Base-by-base conservation (phyloP, 768 basidiomycete species). In the Lactarius vividus region DNA sequence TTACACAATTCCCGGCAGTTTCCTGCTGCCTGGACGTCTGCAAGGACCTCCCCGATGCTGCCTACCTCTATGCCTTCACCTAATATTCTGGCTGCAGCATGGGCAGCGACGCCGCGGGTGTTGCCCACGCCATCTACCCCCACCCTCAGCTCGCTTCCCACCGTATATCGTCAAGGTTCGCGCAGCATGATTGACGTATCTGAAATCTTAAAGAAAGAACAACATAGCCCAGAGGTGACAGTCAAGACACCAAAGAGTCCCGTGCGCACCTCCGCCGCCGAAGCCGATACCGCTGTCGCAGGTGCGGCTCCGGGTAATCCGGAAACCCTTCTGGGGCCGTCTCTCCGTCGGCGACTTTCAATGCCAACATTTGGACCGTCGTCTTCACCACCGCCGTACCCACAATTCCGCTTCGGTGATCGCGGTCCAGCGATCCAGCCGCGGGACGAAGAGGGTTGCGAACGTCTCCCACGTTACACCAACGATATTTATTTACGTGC, bases 401-500 rank as follows among this genome's bases (percentile, higher is more conserved):
- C 87, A 11, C 69, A 78, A 8, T 83, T 84, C 71, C 65, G 72
- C 29, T 76, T 77, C 66, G 55, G 68, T 2, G 56, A 71, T 72
- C 66, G 40, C 44, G 67, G 60, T 39, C 70, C 69, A 31, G 40
- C 59, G 29, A 78, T 85, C 61, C 73, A 74, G 70, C 84, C 85
- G 1, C 79, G 81, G 11, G 89, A 90, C n/a, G 92, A 96, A 66
- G 96, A 96, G 73, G 96, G 93, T 10, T 77, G 71, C 56, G 96
- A 99, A 76, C 75, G 75, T 44, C 82, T 99, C 1, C 97, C 97
- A 0, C 49, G 74, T 6, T 99, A 99, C 75, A 84, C 83, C 66
- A 98, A 97, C 77, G 77, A 81, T 18, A 84, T 98, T 20, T 88
- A 92, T 72, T 85, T 98, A 71, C 83, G 85, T 40, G 92, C 88